Percentiles rank a stretch among this genome's conserved stretches.
Conservation (phyloP, 495 filamentous ascomycete species). For the Hypoxylon crocopeplum region DNA sequence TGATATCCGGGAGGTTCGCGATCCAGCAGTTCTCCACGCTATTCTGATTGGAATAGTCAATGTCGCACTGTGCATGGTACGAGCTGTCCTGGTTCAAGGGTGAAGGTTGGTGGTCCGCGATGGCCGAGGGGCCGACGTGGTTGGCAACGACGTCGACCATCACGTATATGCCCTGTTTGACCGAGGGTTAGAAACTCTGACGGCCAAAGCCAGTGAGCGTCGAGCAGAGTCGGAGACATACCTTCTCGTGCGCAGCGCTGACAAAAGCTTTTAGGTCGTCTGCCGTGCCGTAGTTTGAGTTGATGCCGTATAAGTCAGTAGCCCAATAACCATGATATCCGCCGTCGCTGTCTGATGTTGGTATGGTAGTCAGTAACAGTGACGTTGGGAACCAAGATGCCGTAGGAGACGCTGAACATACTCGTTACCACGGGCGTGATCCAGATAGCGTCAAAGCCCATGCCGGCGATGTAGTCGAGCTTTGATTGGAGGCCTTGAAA, state of each 20-base stretch:
- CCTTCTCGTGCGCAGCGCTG: conserved; percentile 52
- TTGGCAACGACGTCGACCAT: conserved; percentile 86
- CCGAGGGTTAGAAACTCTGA: conserved; percentile 43
- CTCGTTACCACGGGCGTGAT: conserved; percentile 74
- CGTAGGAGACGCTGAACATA: conserved; percentile 12
- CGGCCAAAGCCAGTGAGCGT: conserved; percentile 29
- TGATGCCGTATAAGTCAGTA: conserved; percentile 68
- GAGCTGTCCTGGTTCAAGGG: conserved; percentile 49
- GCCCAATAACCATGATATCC: conserved; percentile 84
- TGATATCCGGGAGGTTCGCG: conserved; percentile 72
- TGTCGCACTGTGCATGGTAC: conserved; percentile 71
- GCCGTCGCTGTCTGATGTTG: conserved; percentile 33
- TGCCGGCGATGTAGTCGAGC: conserved; percentile 73
- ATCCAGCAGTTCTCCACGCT: conserved; percentile 67
- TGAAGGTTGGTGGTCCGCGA: conserved; percentile 13
- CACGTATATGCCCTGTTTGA: conserved; percentile 53
- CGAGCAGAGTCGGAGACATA: background rate
- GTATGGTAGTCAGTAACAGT: background rate
- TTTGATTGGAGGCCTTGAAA: conserved; percentile 75
- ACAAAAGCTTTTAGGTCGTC: conserved; percentile 65
- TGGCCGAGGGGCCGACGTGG: conserved; percentile 63
- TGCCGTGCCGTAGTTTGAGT: conserved; percentile 70
- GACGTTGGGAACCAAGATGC: background rate
- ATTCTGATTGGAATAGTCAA: conserved; percentile 68
- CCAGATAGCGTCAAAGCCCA: conserved; percentile 87